Evolutionary conservation across 768 basidiomycete species (phyloP), one percentile per base, ranked within the genome.

Genomic region (Boletus insuetus): DNA sequence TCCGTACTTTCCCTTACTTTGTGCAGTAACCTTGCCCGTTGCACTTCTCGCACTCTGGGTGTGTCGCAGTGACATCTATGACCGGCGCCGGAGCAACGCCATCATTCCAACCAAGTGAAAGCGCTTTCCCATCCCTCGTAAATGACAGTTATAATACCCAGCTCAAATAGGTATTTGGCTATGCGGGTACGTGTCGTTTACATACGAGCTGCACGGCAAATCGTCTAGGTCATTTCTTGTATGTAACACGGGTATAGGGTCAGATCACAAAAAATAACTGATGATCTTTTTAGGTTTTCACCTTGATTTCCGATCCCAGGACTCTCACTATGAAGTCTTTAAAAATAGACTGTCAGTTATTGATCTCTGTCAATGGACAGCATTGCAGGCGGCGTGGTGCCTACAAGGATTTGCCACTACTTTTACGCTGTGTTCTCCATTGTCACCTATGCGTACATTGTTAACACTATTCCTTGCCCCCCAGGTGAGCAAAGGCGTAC

Each of bases 361-460:
- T 29, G 9, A 29, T 26, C 8, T 26, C 29, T 35, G n/a, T n/a
- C n/a, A n/a, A n/a, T 38, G n/a, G 49, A 42, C 12, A 19, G 40
- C 9, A 22, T 17, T 24, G 6, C 42, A 58, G 56, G 56, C 82
- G 16, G 82, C 82, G 7, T 82, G 77, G 77, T 76, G 74, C 42
- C 73, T 83, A 5, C 82, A 83, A 69, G 77, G 70, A 6, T 83
- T 82, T 43, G 64, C 82, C 1, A 83, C 82, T 10, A 49, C 69
- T 81, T 82, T 64, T 83, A 83, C 56, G 61, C 66, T 8, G 58
- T 79, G n/a, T 82, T 82, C 61, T 71, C 69, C 29, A 61, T 79
- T 32, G 67, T 79, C 19, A 63, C 72, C 65, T 82, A 83, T 24
- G 24, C 24, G 1, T 24, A 24, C 24, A 5, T 24, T 24, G 24